Conservation (phyloP, 371 early-diverging fungal genomes). For the Amoeboaphelidium protococcarum region DNA sequence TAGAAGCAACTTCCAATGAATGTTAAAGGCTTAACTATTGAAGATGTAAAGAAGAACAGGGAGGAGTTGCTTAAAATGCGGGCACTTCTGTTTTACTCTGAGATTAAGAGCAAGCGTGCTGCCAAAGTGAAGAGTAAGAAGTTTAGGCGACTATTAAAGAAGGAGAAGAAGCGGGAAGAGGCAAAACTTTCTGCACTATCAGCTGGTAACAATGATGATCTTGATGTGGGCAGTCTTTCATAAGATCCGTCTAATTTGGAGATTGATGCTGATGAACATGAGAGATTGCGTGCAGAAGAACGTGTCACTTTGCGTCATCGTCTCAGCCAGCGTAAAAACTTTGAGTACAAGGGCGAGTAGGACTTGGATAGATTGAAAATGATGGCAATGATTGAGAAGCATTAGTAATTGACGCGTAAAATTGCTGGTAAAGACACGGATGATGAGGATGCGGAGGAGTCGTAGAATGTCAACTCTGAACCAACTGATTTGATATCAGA, state of each 20-base stretch:
- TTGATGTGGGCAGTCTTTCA: conserved; percentile 19
- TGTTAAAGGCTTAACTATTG: no score
- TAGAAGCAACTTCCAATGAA: no score
- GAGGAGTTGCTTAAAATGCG: conserved; percentile 66
- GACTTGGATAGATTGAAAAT: no score
- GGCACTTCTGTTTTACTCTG: conserved; percentile 70
- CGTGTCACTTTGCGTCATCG: conserved; percentile 75
- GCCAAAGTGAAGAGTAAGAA: conserved; percentile 91
- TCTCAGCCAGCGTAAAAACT: no score
- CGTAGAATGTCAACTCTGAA: not conserved
- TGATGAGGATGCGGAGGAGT: conserved; percentile 3
- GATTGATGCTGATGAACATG: not conserved
- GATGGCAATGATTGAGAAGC: conserved; percentile 53
- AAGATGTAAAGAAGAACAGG: conserved; percentile 22
- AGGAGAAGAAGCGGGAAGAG: conserved; percentile 15
- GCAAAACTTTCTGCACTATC: conserved; percentile 5
- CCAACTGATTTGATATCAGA: conserved; percentile 3
- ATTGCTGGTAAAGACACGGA: conserved; percentile 29
- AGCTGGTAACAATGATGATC: conserved; percentile 8
- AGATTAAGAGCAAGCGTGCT: conserved; percentile 61
- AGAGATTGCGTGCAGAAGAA: conserved; percentile 15
- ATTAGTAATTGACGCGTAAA: conserved; percentile 47
- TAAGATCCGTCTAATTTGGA: conserved; percentile 7
- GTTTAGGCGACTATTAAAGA: conserved; percentile 45
- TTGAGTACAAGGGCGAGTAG: no score